These are phyloP conservation scores for Diospyros lotus DNA, from an alignment of 148 eudicot genomes.

Conservation along the genomic window DNA sequence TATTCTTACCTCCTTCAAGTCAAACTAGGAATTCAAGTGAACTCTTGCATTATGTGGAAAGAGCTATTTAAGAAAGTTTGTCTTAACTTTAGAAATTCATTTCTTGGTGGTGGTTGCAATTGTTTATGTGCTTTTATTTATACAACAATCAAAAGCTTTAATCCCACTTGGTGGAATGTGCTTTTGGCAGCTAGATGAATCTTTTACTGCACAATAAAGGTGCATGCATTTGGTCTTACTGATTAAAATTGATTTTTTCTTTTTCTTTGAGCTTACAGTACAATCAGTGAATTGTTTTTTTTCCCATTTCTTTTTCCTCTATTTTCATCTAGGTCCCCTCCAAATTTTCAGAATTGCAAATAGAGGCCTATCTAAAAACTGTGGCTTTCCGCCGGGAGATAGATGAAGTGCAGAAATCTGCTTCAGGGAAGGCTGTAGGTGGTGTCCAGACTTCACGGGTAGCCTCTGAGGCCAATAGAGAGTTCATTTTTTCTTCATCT, in stretches of 20 bases:
- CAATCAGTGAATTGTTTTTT: no score
- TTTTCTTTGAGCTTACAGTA: background rate
- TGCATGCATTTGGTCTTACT: background rate
- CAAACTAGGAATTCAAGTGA: background rate
- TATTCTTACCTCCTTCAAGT: background rate
- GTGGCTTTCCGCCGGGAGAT: constrained; percentile 99
- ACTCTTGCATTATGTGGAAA: background rate
- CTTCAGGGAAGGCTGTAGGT: constrained; percentile 79
- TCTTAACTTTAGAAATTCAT: background rate
- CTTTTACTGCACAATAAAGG: background rate
- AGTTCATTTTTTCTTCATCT: constrained; percentile 85
- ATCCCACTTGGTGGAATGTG: background rate
- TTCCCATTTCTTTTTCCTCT: constrained; percentile 4
- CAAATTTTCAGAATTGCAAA: constrained; percentile 92
- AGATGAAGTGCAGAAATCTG: constrained; percentile 82
- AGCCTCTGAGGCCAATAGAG: constrained; percentile 94
- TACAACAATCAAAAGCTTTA: no score
- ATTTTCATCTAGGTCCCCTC: constrained; percentile 62
- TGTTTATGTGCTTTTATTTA: background rate
- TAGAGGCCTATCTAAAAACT: constrained; percentile 92
- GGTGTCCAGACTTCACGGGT: constrained; percentile 97
- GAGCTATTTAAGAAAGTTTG: background rate
- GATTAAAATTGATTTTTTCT: constrained; percentile 8
- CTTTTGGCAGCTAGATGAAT: background rate
- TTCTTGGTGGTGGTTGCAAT: background rate